phyloP scores from a whole-genome alignment of 768 basidiomycete species.

The Mycena rosella region DNA sequence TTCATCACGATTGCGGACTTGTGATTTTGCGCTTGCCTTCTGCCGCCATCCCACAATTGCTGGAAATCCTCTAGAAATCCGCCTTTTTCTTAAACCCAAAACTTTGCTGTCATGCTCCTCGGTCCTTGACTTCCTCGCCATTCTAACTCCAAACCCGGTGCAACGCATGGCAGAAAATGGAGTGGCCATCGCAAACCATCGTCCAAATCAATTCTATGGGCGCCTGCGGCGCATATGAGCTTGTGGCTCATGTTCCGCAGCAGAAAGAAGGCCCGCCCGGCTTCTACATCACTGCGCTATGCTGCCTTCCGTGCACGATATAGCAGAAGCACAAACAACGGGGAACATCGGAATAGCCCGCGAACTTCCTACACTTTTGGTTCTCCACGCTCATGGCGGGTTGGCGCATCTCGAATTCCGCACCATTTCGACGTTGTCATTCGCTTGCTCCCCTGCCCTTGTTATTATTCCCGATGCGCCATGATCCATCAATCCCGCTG shows the following conservation, averaged over 20 bases:
- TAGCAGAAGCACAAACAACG: not conserved
- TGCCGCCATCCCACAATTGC: too few relatives aligned
- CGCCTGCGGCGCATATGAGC: conserved; percentile 18
- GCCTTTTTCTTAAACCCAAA: conserved; percentile 2
- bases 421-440: conserved; percentile 13
- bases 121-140: too few relatives aligned
- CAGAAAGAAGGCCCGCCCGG: not conserved
- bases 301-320: not conserved
- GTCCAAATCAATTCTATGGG: not conserved
- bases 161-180: conserved; percentile 11
- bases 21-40: too few relatives aligned
- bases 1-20: too few relatives aligned
- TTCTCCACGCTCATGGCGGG: not conserved
- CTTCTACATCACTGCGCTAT: not conserved
- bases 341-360: not conserved
- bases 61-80: conserved; percentile 3
- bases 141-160: not conserved
- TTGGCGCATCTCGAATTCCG: conserved; percentile 8
- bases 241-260: conserved; percentile 16
- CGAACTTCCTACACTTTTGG: not conserved
- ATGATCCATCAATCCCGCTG: too few relatives aligned
- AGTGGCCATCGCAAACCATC: conserved; percentile 6
- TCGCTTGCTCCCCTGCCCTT: too few relatives aligned
- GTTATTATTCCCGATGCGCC: too few relatives aligned
- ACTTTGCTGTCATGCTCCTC: conserved; percentile 12